Conservation (phyloP, 164 flowering plant species). For the Litsea cubeba region DNA sequence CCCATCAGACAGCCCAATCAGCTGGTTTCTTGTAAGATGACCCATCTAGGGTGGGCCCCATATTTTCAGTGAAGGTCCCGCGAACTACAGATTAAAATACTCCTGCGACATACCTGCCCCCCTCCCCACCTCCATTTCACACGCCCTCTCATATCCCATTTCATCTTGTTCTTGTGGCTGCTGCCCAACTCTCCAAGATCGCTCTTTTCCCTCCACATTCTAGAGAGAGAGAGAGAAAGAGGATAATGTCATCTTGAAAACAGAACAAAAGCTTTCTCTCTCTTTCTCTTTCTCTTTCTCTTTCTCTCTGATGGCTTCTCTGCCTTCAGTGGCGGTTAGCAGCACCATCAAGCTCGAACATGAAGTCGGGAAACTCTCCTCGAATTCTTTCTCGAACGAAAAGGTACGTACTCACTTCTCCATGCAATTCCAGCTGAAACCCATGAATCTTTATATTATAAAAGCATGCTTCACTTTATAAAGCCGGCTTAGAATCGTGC, state of each 20-base stretch:
- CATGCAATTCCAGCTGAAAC: neutral
- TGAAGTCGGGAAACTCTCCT: constrained; percentile 37
- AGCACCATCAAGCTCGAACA: constrained; percentile 50
- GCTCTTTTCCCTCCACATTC: neutral
- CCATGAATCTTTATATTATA: too few species aligned
- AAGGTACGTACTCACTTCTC: constrained; percentile 37
- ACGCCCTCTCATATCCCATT: neutral
- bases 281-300: constrained; percentile 6
- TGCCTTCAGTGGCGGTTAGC: constrained; percentile 52
- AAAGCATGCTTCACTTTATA: too few species aligned
- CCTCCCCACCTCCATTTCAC: neutral
- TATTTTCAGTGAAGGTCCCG: neutral
- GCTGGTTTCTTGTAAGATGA: too few species aligned
- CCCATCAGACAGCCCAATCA: too few species aligned
- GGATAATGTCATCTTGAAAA: constrained; percentile 3
- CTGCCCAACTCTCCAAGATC: neutral
- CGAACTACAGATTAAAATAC: neutral
- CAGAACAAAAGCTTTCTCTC: neutral
- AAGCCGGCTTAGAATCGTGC: too few species aligned
- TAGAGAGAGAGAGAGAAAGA: neutral
- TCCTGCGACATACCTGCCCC: neutral
- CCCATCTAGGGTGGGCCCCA: too few species aligned
- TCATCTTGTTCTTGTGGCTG: neutral
- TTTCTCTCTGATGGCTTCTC: constrained; percentile 56
- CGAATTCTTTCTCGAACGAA: constrained; percentile 27